phyloP scores from a whole-genome alignment of 345 rosid species.

The Erodium maritimum region DNA sequence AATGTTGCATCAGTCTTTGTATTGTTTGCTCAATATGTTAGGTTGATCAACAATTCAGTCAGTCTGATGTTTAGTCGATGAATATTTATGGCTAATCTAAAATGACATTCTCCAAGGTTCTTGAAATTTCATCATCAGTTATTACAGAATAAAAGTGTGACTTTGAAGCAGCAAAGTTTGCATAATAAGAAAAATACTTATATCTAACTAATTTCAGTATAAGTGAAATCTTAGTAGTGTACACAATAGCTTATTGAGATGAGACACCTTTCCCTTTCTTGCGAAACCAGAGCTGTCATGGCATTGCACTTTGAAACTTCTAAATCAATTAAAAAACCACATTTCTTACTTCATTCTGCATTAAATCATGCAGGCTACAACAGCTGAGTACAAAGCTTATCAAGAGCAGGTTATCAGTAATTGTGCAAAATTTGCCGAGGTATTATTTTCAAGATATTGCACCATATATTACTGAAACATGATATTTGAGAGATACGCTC shows the following conservation, averaged over 20 bases:
- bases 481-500: too few relatives aligned
- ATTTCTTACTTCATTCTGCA: neutral
- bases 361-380: conserved; percentile 53
- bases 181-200: too few relatives aligned
- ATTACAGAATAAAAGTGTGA: neutral
- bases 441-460: conserved; percentile 9
- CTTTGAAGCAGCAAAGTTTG: neutral
- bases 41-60: too few relatives aligned
- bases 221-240: neutral
- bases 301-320: neutral
- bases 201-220: neutral
- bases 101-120: neutral
- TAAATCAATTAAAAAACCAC: neutral
- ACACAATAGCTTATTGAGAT: neutral
- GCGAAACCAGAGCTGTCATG: too few relatives aligned
- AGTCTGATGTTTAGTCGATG: neutral
- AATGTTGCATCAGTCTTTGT: neutral
- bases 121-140: neutral
- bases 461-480: neutral
- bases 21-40: too few relatives aligned
- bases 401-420: conserved; percentile 96
- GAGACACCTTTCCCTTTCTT: too few relatives aligned
- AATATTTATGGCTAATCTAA: neutral
- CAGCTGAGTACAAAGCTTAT: conserved; percentile 90
- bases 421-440: conserved; percentile 77